These are phyloP conservation scores for Onygenales sp. DNA, from an alignment of 2,329 filamentous ascomycete genomes.

Conservation along the genomic window DNA sequence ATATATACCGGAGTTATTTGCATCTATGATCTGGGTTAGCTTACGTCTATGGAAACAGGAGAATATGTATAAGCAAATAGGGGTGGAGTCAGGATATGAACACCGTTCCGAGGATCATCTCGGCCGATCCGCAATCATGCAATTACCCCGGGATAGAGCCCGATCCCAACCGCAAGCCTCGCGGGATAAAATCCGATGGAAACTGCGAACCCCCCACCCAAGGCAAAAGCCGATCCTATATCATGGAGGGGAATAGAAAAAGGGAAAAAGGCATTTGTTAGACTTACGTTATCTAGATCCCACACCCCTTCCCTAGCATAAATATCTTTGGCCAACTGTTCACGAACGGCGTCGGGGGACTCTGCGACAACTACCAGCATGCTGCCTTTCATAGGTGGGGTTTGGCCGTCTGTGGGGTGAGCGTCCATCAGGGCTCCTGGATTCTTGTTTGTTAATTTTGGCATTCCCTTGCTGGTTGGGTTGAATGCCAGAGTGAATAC, in stretches of 20 bases:
- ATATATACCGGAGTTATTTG: constrained; percentile 9
- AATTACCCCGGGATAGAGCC: no score
- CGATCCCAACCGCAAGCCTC: not conserved
- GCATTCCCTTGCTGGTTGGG: no score
- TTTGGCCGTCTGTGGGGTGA: constrained; percentile 53
- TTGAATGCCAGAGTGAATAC: not conserved
- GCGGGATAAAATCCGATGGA: not conserved
- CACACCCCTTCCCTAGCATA: constrained; percentile 67
- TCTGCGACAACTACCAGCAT: constrained; percentile 58
- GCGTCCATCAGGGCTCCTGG: constrained; percentile 58
- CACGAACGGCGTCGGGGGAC: constrained; percentile 59
- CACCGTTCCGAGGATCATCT: not conserved
- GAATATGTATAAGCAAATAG: not conserved
- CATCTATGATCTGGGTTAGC: constrained; percentile 2
- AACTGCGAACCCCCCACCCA: not conserved
- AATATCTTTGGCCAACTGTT: constrained; percentile 59
- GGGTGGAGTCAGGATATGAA: not conserved
- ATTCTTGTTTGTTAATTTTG: not conserved
- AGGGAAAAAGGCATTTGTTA: constrained; percentile 20
- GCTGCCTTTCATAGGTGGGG: constrained; percentile 62
- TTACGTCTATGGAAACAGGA: not conserved
- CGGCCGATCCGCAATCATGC: no score
- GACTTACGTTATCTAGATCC: constrained; percentile 59
- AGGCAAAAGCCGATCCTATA: no score
- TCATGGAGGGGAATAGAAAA: not conserved